Evolutionary conservation across 176 grass and related monocot species (phyloP).

Genomic region (Elaeis guineensis): DNA sequence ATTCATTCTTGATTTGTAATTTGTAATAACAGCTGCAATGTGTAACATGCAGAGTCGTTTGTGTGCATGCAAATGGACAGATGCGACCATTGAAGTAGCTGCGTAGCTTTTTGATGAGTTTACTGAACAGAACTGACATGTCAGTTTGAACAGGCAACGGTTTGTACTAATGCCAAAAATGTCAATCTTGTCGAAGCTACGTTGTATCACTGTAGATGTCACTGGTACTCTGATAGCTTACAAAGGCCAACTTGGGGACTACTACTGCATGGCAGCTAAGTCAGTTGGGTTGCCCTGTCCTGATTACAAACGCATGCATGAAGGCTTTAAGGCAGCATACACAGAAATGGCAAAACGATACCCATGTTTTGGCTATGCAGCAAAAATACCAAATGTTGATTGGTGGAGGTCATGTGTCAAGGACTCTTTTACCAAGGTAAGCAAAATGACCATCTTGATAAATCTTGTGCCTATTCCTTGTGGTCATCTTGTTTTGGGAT

Average conservation of each 20-base stretch:
- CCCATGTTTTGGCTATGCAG: slow-evolving; percentile 83
- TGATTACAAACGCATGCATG: slow-evolving; percentile 84
- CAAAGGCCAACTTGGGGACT: slow-evolving; percentile 95
- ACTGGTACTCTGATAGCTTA: slow-evolving; percentile 94
- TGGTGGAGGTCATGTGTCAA: slow-evolving; percentile 95
- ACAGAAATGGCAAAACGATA: slow-evolving; percentile 67
- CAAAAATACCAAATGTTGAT: slow-evolving; percentile 69
- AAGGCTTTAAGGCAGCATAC: slow-evolving; percentile 88
- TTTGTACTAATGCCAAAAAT: slow-evolving; percentile 14
- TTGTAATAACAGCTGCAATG: too few relatives aligned
- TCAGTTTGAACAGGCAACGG: not conserved
- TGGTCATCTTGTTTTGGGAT: slow-evolving; percentile 2
- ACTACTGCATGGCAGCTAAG: slow-evolving; percentile 98
- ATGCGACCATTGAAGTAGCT: too few relatives aligned
- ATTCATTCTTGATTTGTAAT: too few relatives aligned
- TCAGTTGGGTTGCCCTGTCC: slow-evolving; percentile 72
- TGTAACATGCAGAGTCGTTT: too few relatives aligned
- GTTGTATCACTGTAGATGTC: slow-evolving; percentile 81
- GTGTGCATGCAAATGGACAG: too few relatives aligned
- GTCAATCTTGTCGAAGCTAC: slow-evolving; percentile 75
- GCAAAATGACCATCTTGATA: not conserved
- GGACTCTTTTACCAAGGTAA: slow-evolving; percentile 82
- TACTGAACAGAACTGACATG: not conserved
- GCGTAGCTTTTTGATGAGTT: not conserved
- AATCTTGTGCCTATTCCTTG: too few relatives aligned